These are phyloP conservation scores for Agaricus blazei DNA, from an alignment of 768 basidiomycete genomes.

Conservation along the genomic window DNA sequence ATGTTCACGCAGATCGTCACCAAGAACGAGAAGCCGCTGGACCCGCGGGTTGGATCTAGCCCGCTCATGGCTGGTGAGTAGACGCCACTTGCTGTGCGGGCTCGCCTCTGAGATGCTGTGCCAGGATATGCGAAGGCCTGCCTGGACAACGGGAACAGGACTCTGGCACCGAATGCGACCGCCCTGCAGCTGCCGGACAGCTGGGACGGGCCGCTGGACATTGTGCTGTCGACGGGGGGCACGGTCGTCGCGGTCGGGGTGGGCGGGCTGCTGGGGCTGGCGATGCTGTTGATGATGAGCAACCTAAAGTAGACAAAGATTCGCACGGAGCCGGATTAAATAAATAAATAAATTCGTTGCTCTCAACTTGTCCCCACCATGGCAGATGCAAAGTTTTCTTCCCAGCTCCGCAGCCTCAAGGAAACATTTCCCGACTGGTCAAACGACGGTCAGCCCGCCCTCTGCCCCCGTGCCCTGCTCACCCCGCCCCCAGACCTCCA, in stretches of 20 bases:
- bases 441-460: constrained; percentile 48
- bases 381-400: not conserved
- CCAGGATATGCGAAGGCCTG: constrained; percentile 57
- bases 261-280: constrained; percentile 42
- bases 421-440: constrained; percentile 71
- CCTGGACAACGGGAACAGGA: constrained; percentile 25
- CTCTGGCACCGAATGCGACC: constrained; percentile 31
- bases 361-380: no score
- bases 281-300: constrained; percentile 46
- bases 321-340: constrained; percentile 19
- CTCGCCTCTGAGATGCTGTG: constrained; percentile 7
- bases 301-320: constrained; percentile 35
- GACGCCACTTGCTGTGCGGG: not conserved
- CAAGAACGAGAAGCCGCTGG: constrained; percentile 41
- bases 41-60: constrained; percentile 55
- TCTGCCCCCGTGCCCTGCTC: constrained; percentile 11
- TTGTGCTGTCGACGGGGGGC: constrained; percentile 36
- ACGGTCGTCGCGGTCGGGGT: constrained; percentile 40
- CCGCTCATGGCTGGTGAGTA: constrained; percentile 50
- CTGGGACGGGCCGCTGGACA: constrained; percentile 61
- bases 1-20: constrained; percentile 53
- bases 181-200: constrained; percentile 38
- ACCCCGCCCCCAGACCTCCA: constrained; percentile 47
- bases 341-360: no score
- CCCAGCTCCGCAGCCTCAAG: constrained; percentile 56